Evolutionary conservation across 768 basidiomycete genomes (phyloP).

Genomic region (Tricholoma terreum): DNA sequence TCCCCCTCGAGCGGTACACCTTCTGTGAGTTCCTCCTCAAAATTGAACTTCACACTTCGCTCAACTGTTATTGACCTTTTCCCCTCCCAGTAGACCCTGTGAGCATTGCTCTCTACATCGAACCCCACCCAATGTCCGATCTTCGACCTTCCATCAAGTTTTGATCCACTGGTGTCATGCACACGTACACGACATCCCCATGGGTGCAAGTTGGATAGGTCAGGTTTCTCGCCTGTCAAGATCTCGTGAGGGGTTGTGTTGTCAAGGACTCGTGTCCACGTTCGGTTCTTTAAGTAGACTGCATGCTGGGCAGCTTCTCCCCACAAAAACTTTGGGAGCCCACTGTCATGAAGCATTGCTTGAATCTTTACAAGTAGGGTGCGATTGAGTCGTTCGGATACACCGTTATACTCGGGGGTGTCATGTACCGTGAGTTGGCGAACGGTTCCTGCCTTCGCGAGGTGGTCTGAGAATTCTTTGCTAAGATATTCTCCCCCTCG

Average conservation of each 20-base stretch:
- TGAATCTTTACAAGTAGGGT: constrained; percentile 23
- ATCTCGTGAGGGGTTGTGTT: constrained; percentile 23
- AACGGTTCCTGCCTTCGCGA: constrained; percentile 27
- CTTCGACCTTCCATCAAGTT: constrained; percentile 21
- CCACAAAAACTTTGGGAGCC: constrained; percentile 33
- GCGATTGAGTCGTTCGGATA: constrained; percentile 33
- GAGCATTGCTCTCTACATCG: constrained; percentile 26
- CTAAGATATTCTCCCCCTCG: constrained; percentile 34
- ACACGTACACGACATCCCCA: constrained; percentile 31
- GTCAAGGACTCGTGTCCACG: constrained; percentile 21
- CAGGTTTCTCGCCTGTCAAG: constrained; percentile 25
- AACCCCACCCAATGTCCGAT: constrained; percentile 34
- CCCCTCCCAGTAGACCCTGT: constrained; percentile 32
- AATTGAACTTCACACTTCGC: constrained; percentile 16
- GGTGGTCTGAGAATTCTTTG: constrained; percentile 21
- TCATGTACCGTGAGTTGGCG: constrained; percentile 30
- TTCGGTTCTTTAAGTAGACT: constrained; percentile 33
- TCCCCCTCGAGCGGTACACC: constrained; percentile 4
- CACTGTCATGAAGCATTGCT: constrained; percentile 23
- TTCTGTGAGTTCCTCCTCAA: background rate
- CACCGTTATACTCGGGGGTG: constrained; percentile 35
- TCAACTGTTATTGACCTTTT: constrained; percentile 22
- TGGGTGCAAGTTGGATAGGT: constrained; percentile 21
- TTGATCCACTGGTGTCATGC: constrained; percentile 17
- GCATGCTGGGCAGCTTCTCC: constrained; percentile 30